phyloP scores from a whole-genome alignment of 345 rosid genomes.

The Dipteronia dyeriana region DNA sequence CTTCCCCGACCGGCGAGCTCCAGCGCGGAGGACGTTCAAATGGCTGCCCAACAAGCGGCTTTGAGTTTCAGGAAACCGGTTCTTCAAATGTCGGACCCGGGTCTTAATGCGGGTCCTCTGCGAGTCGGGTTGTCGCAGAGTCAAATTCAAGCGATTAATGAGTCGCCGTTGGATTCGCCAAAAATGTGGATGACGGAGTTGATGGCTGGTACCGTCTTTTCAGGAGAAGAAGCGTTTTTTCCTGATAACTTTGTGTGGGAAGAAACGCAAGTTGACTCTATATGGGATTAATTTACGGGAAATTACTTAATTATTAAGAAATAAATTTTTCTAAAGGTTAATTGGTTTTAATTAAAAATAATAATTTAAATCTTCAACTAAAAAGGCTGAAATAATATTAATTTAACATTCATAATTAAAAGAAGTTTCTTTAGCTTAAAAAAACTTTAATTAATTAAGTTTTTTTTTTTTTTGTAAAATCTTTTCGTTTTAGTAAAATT shows the following conservation, averaged over 20 bases:
- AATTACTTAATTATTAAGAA: not conserved
- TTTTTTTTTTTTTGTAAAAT: no score
- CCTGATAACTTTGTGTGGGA: slow-evolving; percentile 17
- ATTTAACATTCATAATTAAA: not conserved
- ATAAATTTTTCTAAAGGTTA: not conserved
- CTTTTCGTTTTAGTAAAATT: not conserved
- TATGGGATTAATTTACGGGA: slow-evolving; percentile 39
- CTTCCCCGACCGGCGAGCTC: slow-evolving; percentile 65
- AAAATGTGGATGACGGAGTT: slow-evolving; percentile 73
- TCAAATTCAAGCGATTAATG: slow-evolving; percentile 83
- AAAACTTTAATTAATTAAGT: not conserved
- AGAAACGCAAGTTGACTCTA: slow-evolving; percentile 27
- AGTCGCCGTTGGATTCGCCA: slow-evolving; percentile 78
- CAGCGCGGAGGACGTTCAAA: slow-evolving; percentile 54
- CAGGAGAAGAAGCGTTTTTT: slow-evolving; percentile 19
- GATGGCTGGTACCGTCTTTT: slow-evolving; percentile 24
- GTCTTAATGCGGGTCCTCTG: slow-evolving; percentile 22
- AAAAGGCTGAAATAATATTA: not conserved
- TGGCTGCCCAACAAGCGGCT: slow-evolving; percentile 78
- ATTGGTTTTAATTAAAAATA: not conserved
- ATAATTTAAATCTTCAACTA: not conserved
- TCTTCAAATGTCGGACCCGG: slow-evolving; percentile 12
- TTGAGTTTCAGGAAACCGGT: slow-evolving; percentile 31
- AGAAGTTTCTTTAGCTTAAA: no score
- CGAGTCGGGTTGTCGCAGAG: slow-evolving; percentile 64